Evolutionary conservation across 495 filamentous ascomycete species (phyloP).

Genomic region (Aspergillus bertholletiae): DNA sequence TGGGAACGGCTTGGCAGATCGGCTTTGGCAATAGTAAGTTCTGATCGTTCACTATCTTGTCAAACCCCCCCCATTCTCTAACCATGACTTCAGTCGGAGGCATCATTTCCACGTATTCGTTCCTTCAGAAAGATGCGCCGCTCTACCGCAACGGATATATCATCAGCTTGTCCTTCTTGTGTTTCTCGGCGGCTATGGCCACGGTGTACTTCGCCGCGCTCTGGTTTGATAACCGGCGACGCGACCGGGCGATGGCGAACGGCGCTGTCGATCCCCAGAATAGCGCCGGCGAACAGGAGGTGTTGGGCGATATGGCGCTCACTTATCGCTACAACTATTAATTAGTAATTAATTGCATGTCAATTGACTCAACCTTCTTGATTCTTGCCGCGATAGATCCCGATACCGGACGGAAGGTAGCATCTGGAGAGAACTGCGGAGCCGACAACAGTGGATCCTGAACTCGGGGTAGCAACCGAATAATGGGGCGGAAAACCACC

Average conservation of each 20-base stretch:
- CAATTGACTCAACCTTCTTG: neutral
- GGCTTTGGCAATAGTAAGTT: slow-evolving; percentile 73
- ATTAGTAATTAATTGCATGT: slow-evolving; percentile 2
- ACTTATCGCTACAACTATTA: slow-evolving; percentile 27
- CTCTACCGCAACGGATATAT: slow-evolving; percentile 66
- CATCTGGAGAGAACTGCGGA: neutral
- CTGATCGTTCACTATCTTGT: no score
- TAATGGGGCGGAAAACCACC: neutral
- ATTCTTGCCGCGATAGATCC: neutral
- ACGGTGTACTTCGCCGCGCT: slow-evolving; percentile 56
- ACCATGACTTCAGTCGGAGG: slow-evolving; percentile 48
- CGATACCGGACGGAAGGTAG: neutral
- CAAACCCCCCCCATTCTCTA: neutral
- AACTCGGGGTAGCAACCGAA: neutral
- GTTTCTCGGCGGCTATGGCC: slow-evolving; percentile 55
- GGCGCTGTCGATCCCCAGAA: neutral
- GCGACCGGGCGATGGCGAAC: slow-evolving; percentile 8
- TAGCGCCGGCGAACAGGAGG: slow-evolving; percentile 14
- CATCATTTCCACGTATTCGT: slow-evolving; percentile 79
- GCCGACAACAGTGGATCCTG: neutral
- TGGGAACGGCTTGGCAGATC: slow-evolving; percentile 79
- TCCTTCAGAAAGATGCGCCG: slow-evolving; percentile 66
- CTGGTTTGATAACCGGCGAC: slow-evolving; percentile 57
- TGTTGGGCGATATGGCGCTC: slow-evolving; percentile 21
- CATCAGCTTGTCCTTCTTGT: slow-evolving; percentile 68